phyloP scores from a whole-genome alignment of 805 yeast species.

The Cyberlindnera japonica region DNA sequence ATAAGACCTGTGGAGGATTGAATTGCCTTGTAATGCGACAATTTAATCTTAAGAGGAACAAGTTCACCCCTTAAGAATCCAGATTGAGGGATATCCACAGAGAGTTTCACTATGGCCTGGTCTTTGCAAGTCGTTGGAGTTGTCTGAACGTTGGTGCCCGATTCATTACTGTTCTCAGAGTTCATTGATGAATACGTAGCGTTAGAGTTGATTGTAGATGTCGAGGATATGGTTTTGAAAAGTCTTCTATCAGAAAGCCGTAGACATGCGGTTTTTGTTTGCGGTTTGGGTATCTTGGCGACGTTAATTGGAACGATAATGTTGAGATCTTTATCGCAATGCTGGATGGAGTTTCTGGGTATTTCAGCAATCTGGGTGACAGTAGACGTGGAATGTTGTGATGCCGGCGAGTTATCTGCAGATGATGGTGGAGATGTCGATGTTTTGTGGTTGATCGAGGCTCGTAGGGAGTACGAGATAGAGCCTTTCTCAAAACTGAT shows the following conservation, averaged over 20 bases:
- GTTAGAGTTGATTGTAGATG: conserved; percentile 37
- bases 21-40: conserved; percentile 68
- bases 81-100: conserved; percentile 48
- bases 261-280: conserved; percentile 60
- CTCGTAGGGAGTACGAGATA: conserved; percentile 60
- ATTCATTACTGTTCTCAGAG: conserved; percentile 23
- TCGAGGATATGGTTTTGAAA: conserved; percentile 37
- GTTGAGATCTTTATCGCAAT: conserved; percentile 56
- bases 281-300: conserved; percentile 58
- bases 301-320: conserved; percentile 76
- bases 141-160: conserved; percentile 8
- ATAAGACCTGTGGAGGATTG: conserved; percentile 71
- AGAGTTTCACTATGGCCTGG: conserved; percentile 32
- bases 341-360: conserved; percentile 31
- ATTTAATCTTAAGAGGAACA: conserved; percentile 64
- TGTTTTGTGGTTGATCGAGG: conserved; percentile 31
- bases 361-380: conserved; percentile 13
- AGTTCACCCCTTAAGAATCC: conserved; percentile 80
- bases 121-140: conserved; percentile 7
- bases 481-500: conserved; percentile 85
- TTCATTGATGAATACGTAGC: conserved; percentile 18
- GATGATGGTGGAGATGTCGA: conserved; percentile 17
- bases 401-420: conserved; percentile 21
- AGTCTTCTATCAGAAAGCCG: conserved; percentile 46
- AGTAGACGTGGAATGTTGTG: conserved; percentile 20